Base-by-base conservation (phyloP, 169 alveolate genomes). In the Plasmodium vivax region DNA sequence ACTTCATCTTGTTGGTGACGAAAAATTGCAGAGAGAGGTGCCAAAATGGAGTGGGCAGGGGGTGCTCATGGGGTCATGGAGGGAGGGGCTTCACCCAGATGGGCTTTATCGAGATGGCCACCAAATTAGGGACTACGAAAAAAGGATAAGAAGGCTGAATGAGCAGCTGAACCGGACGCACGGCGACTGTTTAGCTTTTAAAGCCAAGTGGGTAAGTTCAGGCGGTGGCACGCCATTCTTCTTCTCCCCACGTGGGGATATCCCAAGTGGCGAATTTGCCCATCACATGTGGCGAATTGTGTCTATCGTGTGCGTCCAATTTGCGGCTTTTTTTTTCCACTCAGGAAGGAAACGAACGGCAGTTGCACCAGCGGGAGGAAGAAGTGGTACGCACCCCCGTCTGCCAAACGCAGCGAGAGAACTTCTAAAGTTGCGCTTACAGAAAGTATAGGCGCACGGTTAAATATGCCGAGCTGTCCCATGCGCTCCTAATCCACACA, bases 201-300 rank as follows among this genome's bases (percentile, higher is more conserved):
- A 85, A 51, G 75, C 23, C 4, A 85, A 74, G 45, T 85, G 87
- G 84, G 93, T 85, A 85, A 51, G 93, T 41, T 71, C 5, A 30
- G 0, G 27, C 14, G 27, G n/a, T 68, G n/a, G 6, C 8, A 68
- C 6, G 3, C 0, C n/a, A 68, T 68, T 30, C 38, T 7, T 8
- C 10, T 51, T 2, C 62, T 12, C 16, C 62, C 23, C 62, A 51
- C 16, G 62, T 51, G 62, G 1, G 77, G 7, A 16, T 23, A 68
- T 30, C n/a, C 23, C n/a, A 68, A 7, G 27, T 19, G 43, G 0
- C 27, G 14, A 19, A 27, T 62, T 62, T n/a, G 77, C 8, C 38
- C 16, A 68, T 30, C n/a, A 68, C 16, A 68, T 23, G 23, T 68
- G 41, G n/a, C n/a, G 14, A 19, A 27, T 62, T 62, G 77, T 19